Percentiles rank a stretch among this genome's conserved stretches.
phyloP scores from a whole-genome alignment of 2,329 filamentous ascomycete species.

The Madurella fahalii region DNA sequence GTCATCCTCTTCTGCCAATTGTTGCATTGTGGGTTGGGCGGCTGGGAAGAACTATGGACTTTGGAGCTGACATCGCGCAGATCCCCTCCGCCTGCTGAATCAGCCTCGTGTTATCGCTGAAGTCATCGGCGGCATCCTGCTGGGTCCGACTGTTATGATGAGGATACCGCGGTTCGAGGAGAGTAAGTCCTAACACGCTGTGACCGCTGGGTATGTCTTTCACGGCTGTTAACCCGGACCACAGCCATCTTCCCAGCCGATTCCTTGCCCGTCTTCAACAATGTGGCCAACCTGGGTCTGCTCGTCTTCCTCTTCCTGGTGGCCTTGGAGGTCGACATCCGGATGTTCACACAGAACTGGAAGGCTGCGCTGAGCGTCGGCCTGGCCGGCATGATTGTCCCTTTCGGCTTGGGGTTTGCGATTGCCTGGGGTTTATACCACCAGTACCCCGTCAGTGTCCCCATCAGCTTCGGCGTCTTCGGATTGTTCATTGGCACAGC shows the following conservation, averaged over 20 bases:
- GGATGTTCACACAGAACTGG: constrained; percentile 77
- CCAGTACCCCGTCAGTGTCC: constrained; percentile 50
- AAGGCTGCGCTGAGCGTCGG: constrained; percentile 72
- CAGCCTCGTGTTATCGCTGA: constrained; percentile 77
- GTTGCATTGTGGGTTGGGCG: constrained; percentile 50
- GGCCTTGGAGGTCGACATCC: constrained; percentile 79
- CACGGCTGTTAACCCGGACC: constrained; percentile 1
- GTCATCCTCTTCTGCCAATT: constrained; percentile 72
- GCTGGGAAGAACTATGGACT: no score
- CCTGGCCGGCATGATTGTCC: constrained; percentile 72
- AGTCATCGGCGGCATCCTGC: constrained; percentile 72
- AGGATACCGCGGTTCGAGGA: constrained; percentile 73
- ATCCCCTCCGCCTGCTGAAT: constrained; percentile 27
- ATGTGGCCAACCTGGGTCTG: constrained; percentile 79
- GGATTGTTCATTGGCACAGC: constrained; percentile 83
- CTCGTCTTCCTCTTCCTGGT: constrained; percentile 85
- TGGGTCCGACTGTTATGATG: constrained; percentile 85
- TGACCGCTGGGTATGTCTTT: neutral
- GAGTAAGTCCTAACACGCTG: constrained; percentile 4
- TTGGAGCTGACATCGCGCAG: constrained; percentile 18
- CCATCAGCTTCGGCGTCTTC: constrained; percentile 52
- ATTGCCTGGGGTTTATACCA: constrained; percentile 79
- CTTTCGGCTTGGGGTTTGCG: constrained; percentile 76
- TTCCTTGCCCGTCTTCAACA: constrained; percentile 70
- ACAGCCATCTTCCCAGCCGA: constrained; percentile 68